These are phyloP conservation scores for Mycena crocata DNA, from an alignment of 768 basidiomycete species.

Conservation along the genomic window DNA sequence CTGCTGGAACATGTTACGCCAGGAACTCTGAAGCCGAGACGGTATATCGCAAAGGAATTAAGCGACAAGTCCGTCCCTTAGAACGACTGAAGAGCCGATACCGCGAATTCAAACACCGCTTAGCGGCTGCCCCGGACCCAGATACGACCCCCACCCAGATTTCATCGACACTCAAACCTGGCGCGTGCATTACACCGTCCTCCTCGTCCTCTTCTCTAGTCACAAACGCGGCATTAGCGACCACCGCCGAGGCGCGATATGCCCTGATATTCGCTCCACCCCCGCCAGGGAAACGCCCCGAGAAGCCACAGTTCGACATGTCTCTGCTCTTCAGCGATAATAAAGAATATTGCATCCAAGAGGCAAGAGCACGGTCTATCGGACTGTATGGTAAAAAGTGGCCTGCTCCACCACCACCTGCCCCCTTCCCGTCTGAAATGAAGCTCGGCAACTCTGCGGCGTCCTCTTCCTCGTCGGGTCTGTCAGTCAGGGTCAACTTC, in stretches of 20 bases:
- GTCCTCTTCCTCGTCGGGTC: constrained; percentile 47
- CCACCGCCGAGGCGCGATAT: constrained; percentile 67
- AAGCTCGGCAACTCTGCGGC: constrained; percentile 19
- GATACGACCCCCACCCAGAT: constrained; percentile 38
- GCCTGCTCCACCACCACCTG: constrained; percentile 70
- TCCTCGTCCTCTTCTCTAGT: constrained; percentile 47
- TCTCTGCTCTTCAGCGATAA: constrained; percentile 77
- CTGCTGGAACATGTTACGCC: constrained; percentile 13
- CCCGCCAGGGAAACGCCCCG: constrained; percentile 74
- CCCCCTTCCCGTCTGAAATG: constrained; percentile 43
- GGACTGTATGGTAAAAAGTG: constrained; percentile 89
- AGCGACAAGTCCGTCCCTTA: constrained; percentile 82
- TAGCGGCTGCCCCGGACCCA: constrained; percentile 50
- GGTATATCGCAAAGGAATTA: constrained; percentile 85
- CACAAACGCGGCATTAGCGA: constrained; percentile 43
- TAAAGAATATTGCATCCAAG: constrained; percentile 91
- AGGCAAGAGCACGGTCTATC: constrained; percentile 84
- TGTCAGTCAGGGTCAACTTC: constrained; percentile 64
- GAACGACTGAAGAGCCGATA: constrained; percentile 88
- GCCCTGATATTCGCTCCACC: constrained; percentile 80
- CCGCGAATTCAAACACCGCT: constrained; percentile 78
- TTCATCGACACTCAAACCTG: constrained; percentile 42
- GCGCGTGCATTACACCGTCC: constrained; percentile 41
- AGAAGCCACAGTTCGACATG: constrained; percentile 77
- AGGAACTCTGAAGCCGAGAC: constrained; percentile 85